Base-by-base conservation (phyloP, 2,329 filamentous ascomycete genomes). In the Lachnellula arida region DNA sequence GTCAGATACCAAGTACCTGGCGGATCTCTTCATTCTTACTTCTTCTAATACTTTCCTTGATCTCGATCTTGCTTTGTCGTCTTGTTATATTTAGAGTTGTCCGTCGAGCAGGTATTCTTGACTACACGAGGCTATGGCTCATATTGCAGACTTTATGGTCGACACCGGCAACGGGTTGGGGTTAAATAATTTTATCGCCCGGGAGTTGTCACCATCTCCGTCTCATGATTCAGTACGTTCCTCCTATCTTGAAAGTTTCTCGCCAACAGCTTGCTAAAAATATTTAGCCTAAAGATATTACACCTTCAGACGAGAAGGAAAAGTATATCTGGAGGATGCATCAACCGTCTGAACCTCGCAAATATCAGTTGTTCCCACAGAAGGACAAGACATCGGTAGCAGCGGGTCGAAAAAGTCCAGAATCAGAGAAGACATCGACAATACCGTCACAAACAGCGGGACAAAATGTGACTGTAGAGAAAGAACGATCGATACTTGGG, bases 321-420 rank as follows among this genome's bases (percentile, higher is more conserved):
- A 82, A 79, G 70, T 79, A 76, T 64, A 68, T 76, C 48, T 82
- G 80, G 80, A 82, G 80, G 67, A 83, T 85, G 79, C 76, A 81
- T 60, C 79, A 81, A 58, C 69, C 78, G 11, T 78, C 81, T 46
- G 68, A 72, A 55, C 48, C 60, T 6, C 76, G 78, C 55, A 85
- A 81, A 71, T 85, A 86, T 61, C 82, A 85, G 67, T 74, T 85
- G 42, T 86, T 86, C 78, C 82, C 57, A 78, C 73, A 65, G 74
- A 81, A 77, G 64, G 65, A 70, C 14, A 71, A 68, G 57, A 50
- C 63, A 19, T 59, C 61, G 19, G 59, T 68, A 75, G 46, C 73
- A 68, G 55, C 68, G 55, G 70, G 68, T 54, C 72, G 68, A 53
- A 82, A 79, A 67, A 71, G 73, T 32, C 67, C 78, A 49, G 78